These are phyloP conservation scores for Nematocida ironsii DNA, from an alignment of 371 early-diverging fungal species.

Conservation along the genomic window DNA sequence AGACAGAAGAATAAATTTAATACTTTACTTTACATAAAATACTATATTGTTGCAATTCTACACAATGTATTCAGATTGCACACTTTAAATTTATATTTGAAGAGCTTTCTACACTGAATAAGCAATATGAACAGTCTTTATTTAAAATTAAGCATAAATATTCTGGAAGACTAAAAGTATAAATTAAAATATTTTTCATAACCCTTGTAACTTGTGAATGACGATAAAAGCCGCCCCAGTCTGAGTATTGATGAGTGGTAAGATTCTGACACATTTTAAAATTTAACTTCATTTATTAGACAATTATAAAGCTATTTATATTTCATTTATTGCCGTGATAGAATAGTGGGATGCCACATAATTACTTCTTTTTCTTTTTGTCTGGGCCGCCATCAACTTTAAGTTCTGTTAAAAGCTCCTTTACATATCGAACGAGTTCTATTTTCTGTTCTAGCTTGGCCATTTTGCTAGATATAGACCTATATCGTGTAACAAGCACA, in stretches of 20 bases:
- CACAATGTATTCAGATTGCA: too few relatives aligned
- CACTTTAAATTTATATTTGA: neutral
- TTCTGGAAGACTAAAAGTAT: constrained; percentile 16
- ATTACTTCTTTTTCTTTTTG: neutral
- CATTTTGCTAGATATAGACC: constrained; percentile 63
- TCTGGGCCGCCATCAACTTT: neutral
- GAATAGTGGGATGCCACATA: neutral
- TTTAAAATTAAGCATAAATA: neutral
- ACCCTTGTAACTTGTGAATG: constrained; percentile 35
- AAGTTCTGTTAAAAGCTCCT: constrained; percentile 50
- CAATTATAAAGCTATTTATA: neutral
- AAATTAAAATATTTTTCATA: constrained; percentile 27
- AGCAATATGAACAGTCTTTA: neutral
- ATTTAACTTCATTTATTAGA: constrained; percentile 1
- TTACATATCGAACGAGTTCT: constrained; percentile 64
- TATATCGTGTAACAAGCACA: constrained; percentile 63
- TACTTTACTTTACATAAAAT: too few relatives aligned
- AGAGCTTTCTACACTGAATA: neutral
- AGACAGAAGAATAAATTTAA: too few relatives aligned
- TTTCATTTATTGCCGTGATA: neutral
- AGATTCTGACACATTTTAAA: constrained; percentile 53
- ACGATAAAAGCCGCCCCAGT: constrained; percentile 62
- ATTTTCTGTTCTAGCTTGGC: constrained; percentile 67
- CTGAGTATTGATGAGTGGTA: constrained; percentile 54
- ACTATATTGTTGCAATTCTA: too few relatives aligned